phyloP scores from a whole-genome alignment of 495 filamentous ascomycete species.

The Xylaria scruposa region DNA sequence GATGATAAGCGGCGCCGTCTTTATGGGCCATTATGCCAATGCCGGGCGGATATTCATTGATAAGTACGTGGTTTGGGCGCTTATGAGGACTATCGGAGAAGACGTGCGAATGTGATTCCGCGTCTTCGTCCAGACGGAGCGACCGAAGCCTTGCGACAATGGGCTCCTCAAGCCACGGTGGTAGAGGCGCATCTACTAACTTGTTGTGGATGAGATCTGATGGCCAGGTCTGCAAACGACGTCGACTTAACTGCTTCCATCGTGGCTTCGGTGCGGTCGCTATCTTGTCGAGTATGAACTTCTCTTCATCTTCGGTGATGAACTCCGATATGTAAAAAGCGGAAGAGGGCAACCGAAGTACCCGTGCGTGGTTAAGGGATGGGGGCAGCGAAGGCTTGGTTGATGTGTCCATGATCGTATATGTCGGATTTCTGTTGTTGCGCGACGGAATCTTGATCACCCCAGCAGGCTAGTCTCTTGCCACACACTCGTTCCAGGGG shows the following conservation, averaged over 20 bases:
- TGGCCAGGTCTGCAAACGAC: constrained; percentile 90
- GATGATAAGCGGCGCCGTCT: constrained; percentile 86
- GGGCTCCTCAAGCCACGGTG: constrained; percentile 75
- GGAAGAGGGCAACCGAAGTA: constrained; percentile 65
- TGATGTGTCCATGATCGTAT: constrained; percentile 9
- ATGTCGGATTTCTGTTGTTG: neutral
- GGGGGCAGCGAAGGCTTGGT: constrained; percentile 40
- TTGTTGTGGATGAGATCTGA: constrained; percentile 76
- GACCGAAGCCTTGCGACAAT: constrained; percentile 71
- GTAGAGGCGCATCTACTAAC: constrained; percentile 76
- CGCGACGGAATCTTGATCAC: neutral
- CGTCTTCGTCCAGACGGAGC: constrained; percentile 45
- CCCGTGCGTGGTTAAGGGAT: constrained; percentile 59
- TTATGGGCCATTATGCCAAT: constrained; percentile 98
- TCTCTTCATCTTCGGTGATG: constrained; percentile 78
- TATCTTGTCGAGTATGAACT: constrained; percentile 70
- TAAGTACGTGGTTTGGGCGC: constrained; percentile 85
- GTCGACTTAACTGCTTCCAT: constrained; percentile 85
- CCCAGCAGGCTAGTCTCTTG: neutral
- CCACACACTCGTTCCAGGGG: neutral
- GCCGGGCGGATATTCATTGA: constrained; percentile 89
- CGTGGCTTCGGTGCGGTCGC: constrained; percentile 70
- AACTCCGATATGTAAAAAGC: constrained; percentile 92
- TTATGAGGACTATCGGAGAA: constrained; percentile 76
- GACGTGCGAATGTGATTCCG: constrained; percentile 48